Evolutionary conservation across 2,329 filamentous ascomycete genomes (phyloP), one percentile per base, ranked within the genome.

Genomic region (Alternaria sp.): DNA sequence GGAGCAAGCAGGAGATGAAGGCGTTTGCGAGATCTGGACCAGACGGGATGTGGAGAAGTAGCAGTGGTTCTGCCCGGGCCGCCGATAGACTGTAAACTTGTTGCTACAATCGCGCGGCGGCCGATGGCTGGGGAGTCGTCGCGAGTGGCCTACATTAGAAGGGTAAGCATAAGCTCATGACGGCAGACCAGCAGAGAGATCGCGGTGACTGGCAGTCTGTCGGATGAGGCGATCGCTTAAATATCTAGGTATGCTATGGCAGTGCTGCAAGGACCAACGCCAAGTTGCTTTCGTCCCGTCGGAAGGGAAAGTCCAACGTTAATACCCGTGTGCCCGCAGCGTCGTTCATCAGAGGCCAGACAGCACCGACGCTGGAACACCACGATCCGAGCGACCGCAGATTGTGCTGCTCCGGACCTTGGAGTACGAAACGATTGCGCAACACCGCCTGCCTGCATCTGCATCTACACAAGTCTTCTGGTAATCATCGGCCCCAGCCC

Each of bases 281-380:
- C 62, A 62, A 56, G 52, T 53, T 46, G 39, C 44, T 30, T 7
- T 59, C 32, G 49, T 44, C 48, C 51, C 39, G 55, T 52, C 59
- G 44, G 41, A 47, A 51, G 56, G 42, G 51, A 34, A 41, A 41
- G 41, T 54, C 41, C 53, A 57, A 61, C 51, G 61, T 63, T 61
- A 63, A 57, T 63, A 63, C 53, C 61, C 61, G 61, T 48, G 43
- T 56, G 61, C 57, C 61, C 57, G 61, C 59, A 59, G 55, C 41
- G 48, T 47, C 34, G 36, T 18, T 20, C 32, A 6, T 9, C 51
- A 53, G 51, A 43, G 22, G 51, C 39, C 51, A 42, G 18, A 18
- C 24, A 59, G 34, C 39, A 42, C 55, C 46, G 12, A 38, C 51
- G 46, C 59, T 62, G 55, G 59, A 42, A 59, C 62, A 49, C 53